Conservation (phyloP, 495 filamentous ascomycete genomes). For the Aspergillus hancockii region DNA sequence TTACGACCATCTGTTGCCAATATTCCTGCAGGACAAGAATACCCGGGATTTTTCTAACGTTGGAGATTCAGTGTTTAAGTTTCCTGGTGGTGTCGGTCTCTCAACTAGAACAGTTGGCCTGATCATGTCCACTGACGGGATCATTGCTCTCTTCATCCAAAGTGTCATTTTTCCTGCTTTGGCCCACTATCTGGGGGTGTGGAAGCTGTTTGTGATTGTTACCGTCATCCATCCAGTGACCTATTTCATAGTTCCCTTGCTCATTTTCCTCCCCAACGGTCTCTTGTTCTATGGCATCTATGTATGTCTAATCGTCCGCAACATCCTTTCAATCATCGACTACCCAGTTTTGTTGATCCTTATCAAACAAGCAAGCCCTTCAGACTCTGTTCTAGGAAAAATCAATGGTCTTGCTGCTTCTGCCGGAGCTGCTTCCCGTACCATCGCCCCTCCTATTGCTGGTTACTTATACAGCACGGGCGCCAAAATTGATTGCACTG, state of each 20-base stretch:
- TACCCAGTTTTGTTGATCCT: slow-evolving; percentile 81
- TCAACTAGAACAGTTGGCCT: slow-evolving; percentile 72
- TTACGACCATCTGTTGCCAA: slow-evolving; percentile 80
- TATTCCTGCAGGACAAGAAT: slow-evolving; percentile 76
- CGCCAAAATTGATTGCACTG: slow-evolving; percentile 65
- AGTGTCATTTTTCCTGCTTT: slow-evolving; percentile 71
- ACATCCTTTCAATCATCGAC: slow-evolving; percentile 72
- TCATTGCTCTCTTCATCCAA: slow-evolving; percentile 79
- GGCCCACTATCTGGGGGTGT: slow-evolving; percentile 72
- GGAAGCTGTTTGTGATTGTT: slow-evolving; percentile 69
- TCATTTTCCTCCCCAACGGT: slow-evolving; percentile 61
- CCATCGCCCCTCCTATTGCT: slow-evolving; percentile 72
- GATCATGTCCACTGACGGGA: slow-evolving; percentile 77
- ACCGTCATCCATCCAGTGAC: slow-evolving; percentile 73
- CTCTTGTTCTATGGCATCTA: slow-evolving; percentile 71
- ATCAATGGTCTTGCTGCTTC: slow-evolving; percentile 83
- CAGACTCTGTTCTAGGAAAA: slow-evolving; percentile 64
- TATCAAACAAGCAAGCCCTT: slow-evolving; percentile 79
- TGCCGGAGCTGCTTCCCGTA: slow-evolving; percentile 74
- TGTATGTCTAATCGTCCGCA: slow-evolving; percentile 67
- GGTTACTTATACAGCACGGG: slow-evolving; percentile 74
- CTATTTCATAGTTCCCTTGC: slow-evolving; percentile 73
- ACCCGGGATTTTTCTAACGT: slow-evolving; percentile 25
- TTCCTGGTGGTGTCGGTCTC: slow-evolving; percentile 74
- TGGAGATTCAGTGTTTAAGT: slow-evolving; percentile 48